phyloP scores from a whole-genome alignment of 441 rosid genomes.

The Jatropha podagrica region DNA sequence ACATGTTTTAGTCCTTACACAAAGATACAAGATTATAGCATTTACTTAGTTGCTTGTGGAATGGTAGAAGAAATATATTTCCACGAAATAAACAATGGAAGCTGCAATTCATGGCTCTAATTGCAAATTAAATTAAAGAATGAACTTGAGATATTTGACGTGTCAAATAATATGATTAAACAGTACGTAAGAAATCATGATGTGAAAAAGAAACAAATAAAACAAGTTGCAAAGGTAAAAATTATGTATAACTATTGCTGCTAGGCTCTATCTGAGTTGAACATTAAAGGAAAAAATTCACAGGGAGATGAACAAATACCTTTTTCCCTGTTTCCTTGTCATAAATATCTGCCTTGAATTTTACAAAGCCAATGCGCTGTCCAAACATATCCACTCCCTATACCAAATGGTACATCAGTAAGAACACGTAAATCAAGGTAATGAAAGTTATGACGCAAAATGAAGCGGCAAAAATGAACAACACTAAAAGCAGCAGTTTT shows the following conservation, averaged over 20 bases:
- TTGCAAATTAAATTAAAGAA: not conserved
- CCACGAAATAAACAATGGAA: not conserved
- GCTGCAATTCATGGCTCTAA: not conserved
- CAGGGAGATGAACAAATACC: conserved; percentile 49
- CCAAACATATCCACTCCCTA: conserved; percentile 98
- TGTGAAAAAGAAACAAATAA: not conserved
- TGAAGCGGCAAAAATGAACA: not conserved
- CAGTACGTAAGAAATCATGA: not conserved
- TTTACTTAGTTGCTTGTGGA: not conserved
- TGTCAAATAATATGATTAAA: not conserved
- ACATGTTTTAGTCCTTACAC: conserved; percentile 34
- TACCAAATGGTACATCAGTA: conserved; percentile 20
- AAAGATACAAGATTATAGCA: conserved; percentile 14
- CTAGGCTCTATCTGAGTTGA: not conserved
- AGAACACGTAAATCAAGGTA: not conserved
- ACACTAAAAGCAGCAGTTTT: not conserved
- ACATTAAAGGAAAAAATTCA: not conserved
- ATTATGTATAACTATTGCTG: not conserved
- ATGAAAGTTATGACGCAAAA: not conserved
- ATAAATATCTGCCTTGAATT: conserved; percentile 75
- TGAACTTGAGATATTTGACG: not conserved
- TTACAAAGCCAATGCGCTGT: conserved; percentile 71
- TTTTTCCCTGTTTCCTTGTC: conserved; percentile 58
- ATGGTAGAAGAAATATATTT: not conserved
- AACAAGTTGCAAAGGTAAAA: not conserved